Evolutionary conservation across 2,329 filamentous ascomycete genomes (phyloP).

Genomic region (Shiraia bambusicola): DNA sequence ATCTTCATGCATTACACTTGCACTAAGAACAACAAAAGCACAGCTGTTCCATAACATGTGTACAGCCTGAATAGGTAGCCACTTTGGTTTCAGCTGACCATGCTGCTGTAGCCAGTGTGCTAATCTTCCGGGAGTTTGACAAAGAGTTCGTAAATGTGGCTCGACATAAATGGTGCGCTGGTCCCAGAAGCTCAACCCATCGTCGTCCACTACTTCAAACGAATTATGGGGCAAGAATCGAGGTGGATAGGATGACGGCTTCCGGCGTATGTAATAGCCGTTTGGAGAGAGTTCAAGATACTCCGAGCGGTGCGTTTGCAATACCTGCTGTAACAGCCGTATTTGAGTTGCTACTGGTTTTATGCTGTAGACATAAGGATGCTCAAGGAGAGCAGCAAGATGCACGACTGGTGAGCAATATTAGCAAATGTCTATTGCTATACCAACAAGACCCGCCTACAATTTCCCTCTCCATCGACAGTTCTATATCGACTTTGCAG

Average conservation of each 20-base stretch:
- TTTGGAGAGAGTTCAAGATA: conserved; percentile 28
- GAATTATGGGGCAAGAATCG: conserved; percentile 31
- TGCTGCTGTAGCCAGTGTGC: conserved; percentile 35
- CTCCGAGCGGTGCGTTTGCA: conserved; percentile 20
- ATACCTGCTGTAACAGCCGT: conserved; percentile 30
- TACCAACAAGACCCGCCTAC: conserved; percentile 9
- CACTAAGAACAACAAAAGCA: conserved; percentile 39
- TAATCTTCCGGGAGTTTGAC: conserved; percentile 33
- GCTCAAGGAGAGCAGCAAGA: conserved; percentile 34
- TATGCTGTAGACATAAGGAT: conserved; percentile 31
- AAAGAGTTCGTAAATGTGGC: conserved; percentile 35
- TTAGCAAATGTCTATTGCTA: background rate
- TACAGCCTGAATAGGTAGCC: conserved; percentile 40
- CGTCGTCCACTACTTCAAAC: conserved; percentile 26
- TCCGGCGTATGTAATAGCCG: conserved; percentile 34
- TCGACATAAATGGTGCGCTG: conserved; percentile 42
- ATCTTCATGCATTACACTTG: conserved; percentile 33
- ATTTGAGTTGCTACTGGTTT: conserved; percentile 36
- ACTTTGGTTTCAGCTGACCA: conserved; percentile 32
- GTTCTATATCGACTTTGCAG: conserved; percentile 26
- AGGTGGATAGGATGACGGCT: conserved; percentile 32
- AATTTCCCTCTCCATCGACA: conserved; percentile 28
- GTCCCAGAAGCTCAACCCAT: conserved; percentile 39
- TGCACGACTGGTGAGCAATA: conserved; percentile 29
- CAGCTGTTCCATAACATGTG: conserved; percentile 36